A percentile compares a stretch with the other conserved stretches of the same genome.
Conservation (phyloP, 202 grass and related monocot species). For the Cymbopogon flexuosus region DNA sequence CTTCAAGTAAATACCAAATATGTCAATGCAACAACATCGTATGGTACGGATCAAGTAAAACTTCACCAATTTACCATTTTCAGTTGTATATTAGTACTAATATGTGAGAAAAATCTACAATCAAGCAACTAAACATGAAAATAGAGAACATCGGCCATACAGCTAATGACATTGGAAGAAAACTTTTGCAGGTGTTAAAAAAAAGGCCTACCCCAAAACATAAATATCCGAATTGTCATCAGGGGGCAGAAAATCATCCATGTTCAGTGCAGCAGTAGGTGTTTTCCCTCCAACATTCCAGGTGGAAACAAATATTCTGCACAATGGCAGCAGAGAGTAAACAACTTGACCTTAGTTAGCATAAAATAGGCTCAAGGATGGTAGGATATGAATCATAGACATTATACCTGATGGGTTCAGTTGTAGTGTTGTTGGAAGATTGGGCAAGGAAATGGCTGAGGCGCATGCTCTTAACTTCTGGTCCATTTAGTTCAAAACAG, state of each 20-base stretch:
- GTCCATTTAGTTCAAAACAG: constrained; percentile 33
- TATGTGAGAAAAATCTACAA: constrained; percentile 8
- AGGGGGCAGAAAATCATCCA: constrained; percentile 71
- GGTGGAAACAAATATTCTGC: constrained; percentile 89
- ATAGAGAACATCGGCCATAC: neutral
- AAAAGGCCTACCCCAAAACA: constrained; percentile 71
- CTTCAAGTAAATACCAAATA: constrained; percentile 8
- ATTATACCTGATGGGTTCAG: constrained; percentile 65
- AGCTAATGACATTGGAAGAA: neutral
- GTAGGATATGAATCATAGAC: constrained; percentile 1
- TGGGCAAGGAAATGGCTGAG: constrained; percentile 51
- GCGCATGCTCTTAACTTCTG: constrained; percentile 50
- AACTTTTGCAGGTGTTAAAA: neutral
- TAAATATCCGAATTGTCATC: constrained; percentile 95
- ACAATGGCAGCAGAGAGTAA: constrained; percentile 2
- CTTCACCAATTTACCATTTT: neutral
- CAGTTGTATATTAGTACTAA: neutral
- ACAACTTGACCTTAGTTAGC: neutral
- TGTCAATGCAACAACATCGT: neutral
- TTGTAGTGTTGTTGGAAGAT: constrained; percentile 47
- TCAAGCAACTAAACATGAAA: neutral
- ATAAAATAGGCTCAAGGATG: constrained; percentile 11
- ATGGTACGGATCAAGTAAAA: neutral
- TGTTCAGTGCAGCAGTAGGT: constrained; percentile 64
- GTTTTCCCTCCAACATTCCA: constrained; percentile 98